Base-by-base conservation (phyloP, 345 rosid genomes). In the Adansonia digitata region DNA sequence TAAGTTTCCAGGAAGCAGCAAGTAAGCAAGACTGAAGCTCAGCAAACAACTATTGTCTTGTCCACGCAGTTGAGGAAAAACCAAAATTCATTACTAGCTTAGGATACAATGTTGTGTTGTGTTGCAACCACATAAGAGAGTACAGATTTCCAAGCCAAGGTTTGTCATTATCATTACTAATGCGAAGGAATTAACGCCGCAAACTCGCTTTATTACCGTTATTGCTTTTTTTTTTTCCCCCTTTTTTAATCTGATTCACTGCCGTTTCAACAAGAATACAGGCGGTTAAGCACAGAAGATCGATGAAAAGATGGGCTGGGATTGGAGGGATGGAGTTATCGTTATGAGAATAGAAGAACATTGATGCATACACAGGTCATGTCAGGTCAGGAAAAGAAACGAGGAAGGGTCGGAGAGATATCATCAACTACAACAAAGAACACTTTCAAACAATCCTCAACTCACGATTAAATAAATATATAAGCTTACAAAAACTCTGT, bases 401-500 rank as follows among this genome's bases (percentile, higher is more conserved):
- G n/a, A 40, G 18, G 34, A 43, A 40, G 71, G 34, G 18, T 31
- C 39, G 39, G 5, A 43, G 12, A 26, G 4, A 34, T 12, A n/a
- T n/a, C n/a, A 67, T 37, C 8, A 73, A 66, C 77, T 73, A 78
- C 45, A 73, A 34, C 34, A 68, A 29, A 26, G 56, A 57, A 53
- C 51, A 56, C 68, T 66, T 78, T 55, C 63, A 20, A 67, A 78
- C 81, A 66, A 49, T 66, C 34, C 63, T 67, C 81, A 66, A 66
- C 57, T 35, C 61, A 46, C 18, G 14, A n/a, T n/a, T n/a, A n/a
- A n/a, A 31, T 17, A 35, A 35, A 62, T 2, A 37, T 27, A 69
- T 10, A 4, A 18, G 75, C 75, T 79, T 79, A 79, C 82, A 75
- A 64, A 24, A 49, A 63, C 53, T 71, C 60, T 4, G 78, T 69